Evolutionary conservation across 805 yeast species (phyloP).

Genomic region (Saccharomycopsis sp.): DNA sequence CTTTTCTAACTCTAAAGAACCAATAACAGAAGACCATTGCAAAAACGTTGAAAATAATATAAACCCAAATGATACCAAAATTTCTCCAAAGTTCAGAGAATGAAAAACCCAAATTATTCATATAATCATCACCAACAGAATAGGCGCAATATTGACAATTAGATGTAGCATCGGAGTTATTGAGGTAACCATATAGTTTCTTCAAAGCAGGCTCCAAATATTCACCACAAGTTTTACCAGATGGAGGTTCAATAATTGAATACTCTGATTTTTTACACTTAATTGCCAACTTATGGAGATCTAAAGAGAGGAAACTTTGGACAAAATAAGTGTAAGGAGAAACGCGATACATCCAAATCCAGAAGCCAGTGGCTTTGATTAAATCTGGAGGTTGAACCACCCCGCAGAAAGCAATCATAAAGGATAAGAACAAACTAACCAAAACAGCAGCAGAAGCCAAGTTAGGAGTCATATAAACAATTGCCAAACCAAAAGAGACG

Average conservation of each 20-base stretch:
- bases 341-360: constrained; percentile 73
- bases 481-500: constrained; percentile 43
- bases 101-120: constrained; percentile 32
- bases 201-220: constrained; percentile 37
- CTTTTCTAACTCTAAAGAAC: constrained; percentile 20
- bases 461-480: constrained; percentile 50
- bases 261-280: constrained; percentile 39
- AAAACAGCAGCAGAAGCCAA: constrained; percentile 58
- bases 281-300: constrained; percentile 42
- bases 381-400: constrained; percentile 36
- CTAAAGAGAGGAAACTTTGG: constrained; percentile 39
- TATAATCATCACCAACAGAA: constrained; percentile 36
- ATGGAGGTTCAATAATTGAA: constrained; percentile 41
- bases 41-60: constrained; percentile 39
- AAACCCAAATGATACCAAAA: constrained; percentile 51
- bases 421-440: constrained; percentile 43
- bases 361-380: constrained; percentile 76
- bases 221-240: constrained; percentile 53
- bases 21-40: constrained; percentile 32
- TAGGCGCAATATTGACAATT: constrained; percentile 41
- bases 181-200: constrained; percentile 43
- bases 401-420: constrained; percentile 59
- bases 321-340: constrained; percentile 68
- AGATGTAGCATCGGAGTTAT: constrained; percentile 37
- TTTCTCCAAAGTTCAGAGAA: constrained; percentile 53